These are phyloP conservation scores for Pistacia atlantica DNA, from an alignment of 345 rosid species.

Conservation along the genomic window DNA sequence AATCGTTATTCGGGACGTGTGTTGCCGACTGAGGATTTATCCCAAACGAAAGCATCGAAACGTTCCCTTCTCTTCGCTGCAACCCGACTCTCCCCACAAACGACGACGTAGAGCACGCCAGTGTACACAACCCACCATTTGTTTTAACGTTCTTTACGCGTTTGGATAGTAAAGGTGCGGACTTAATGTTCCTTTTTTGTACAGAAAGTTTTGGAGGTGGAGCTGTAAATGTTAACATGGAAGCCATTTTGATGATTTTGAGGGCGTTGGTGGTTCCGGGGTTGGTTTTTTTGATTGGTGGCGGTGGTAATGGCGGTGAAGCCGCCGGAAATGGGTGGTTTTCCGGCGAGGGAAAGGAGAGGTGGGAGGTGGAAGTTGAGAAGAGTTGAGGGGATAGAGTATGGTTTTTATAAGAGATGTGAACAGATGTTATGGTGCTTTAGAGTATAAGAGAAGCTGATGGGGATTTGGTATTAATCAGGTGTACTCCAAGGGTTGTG, in stretches of 20 bases:
- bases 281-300: neutral
- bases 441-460: neutral
- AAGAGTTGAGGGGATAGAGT: conserved; percentile 20
- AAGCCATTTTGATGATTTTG: conserved; percentile 36
- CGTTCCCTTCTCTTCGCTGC: conserved; percentile 77
- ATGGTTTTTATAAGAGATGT: neutral
- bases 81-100: conserved; percentile 76
- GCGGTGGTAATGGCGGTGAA: neutral
- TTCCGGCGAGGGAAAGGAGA: conserved; percentile 27
- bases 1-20: conserved; percentile 43
- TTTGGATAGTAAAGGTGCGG: conserved; percentile 14
- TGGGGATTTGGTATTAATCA: neutral
- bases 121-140: conserved; percentile 33
- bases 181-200: conserved; percentile 5
- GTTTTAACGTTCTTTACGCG: neutral
- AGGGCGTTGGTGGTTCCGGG: neutral
- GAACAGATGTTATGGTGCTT: neutral
- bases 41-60: conserved; percentile 65
- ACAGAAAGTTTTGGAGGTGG: conserved; percentile 27
- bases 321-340: conserved; percentile 29
- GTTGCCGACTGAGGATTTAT: conserved; percentile 34
- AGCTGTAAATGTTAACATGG: conserved; percentile 24
- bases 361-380: conserved; percentile 27
- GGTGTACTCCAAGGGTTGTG: neutral
- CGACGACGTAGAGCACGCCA: conserved; percentile 70